Base-by-base conservation (phyloP, 306 rosid species). In the Cicer pinnatifidum region DNA sequence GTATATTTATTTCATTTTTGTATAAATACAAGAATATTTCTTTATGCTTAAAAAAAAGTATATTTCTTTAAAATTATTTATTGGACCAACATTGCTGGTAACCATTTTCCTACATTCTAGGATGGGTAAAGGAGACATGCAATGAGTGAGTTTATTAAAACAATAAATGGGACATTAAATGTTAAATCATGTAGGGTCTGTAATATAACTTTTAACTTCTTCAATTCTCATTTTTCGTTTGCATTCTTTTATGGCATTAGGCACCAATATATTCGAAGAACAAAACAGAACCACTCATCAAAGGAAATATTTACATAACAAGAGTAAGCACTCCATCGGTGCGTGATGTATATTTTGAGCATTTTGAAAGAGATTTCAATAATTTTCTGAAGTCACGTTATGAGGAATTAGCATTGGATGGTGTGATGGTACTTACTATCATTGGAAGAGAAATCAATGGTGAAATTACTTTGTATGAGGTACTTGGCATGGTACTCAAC, bases 281-380 rank as follows among this genome's bases (percentile, higher is more conserved):
- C 12, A 71, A 8, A 48, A 67, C 15, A 1, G 37, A n/a, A n/a
- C 44, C 79, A 47, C 17, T 82, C 2, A 76, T 59, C 46, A 80
- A 76, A 10, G 77, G 54, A 2, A 45, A 76, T 60, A 46, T 71
- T 33, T 71, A 43, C 8, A 7, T 80, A 58, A 23, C 85, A n/a
- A 61, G 38, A 7, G 74, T 47, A 19, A 82, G 85, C 23, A 80
- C 88, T 8, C 60, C 41, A 7, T 75, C 7, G 8, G 89, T 77
- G 8, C 0, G 23, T 0, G 46, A 72, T 12, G 84, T 82, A 5
- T 82, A 84, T 9, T 6, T 62, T 4, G 39, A 77, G 3, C 85
- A 82, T 35, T 89, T 87, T 53, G 35, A 75, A 53, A 44, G 64
- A 5, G 88, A 86, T 23, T 87, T 89, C 69, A 73, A 76, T 3